Evolutionary conservation across 306 rosid genomes (phyloP).

Genomic region (Alnus rubra): DNA sequence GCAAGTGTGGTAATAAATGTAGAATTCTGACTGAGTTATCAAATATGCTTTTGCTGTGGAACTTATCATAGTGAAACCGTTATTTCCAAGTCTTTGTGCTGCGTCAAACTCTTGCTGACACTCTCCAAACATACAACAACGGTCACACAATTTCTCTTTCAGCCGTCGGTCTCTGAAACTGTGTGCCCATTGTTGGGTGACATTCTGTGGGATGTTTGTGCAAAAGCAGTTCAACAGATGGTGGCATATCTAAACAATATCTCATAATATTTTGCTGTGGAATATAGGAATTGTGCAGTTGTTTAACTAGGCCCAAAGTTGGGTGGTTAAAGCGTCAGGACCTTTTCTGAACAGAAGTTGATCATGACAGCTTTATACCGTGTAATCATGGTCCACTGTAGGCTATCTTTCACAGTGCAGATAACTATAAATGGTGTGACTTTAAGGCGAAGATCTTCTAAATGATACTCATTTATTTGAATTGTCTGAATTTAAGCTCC

Average conservation of each 20-base stretch:
- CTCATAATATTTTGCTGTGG: neutral
- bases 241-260: neutral
- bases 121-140: neutral
- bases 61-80: too few relatives aligned
- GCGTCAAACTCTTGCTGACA: neutral
- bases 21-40: neutral
- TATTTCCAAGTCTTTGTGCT: neutral
- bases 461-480: neutral
- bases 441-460: neutral
- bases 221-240: neutral
- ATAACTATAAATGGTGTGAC: neutral
- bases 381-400: neutral
- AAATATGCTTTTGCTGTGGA: neutral
- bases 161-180: neutral
- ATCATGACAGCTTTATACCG: neutral
- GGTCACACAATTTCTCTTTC: neutral
- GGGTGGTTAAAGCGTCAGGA: neutral
- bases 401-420: neutral
- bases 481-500: neutral
- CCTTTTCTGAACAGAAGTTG: neutral
- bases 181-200: neutral
- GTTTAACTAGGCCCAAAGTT: neutral
- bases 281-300: neutral
- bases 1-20: neutral
- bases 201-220: neutral